Evolutionary conservation across 345 rosid species (phyloP).

Genomic region (Mangifera indica): DNA sequence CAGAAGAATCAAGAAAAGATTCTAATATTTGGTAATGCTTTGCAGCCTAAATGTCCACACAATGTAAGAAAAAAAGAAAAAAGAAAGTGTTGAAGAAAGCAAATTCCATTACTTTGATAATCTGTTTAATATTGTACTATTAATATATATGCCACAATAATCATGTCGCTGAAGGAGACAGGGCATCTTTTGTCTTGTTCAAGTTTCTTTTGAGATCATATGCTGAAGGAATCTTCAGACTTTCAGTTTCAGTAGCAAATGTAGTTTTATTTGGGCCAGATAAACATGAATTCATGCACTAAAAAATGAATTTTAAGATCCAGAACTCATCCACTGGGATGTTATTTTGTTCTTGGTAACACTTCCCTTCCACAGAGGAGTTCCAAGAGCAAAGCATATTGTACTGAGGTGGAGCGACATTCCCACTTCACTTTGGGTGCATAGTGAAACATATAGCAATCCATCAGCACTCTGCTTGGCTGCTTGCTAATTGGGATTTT

Average conservation of each 20-base stretch:
- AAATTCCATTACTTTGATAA: background rate
- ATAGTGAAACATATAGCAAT: background rate
- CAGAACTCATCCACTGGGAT: background rate
- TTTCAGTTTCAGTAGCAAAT: background rate
- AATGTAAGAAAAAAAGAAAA: background rate
- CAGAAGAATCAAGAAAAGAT: background rate
- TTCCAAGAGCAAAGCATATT: background rate
- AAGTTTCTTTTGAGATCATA: background rate
- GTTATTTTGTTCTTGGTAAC: background rate
- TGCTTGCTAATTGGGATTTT: background rate
- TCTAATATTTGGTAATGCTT: background rate
- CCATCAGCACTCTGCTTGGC: background rate
- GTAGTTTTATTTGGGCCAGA: background rate
- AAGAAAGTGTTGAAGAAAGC: no score
- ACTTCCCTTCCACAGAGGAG: conserved; percentile 1
- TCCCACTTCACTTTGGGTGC: background rate
- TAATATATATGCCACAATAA: background rate
- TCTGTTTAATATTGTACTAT: background rate
- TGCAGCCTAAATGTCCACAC: background rate
- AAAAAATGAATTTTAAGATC: background rate
- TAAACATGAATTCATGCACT: background rate
- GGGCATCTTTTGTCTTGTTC: conserved; percentile 1
- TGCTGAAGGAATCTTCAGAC: background rate
- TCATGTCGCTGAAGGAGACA: conserved; percentile 10
- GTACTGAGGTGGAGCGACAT: background rate